A percentile compares a stretch with the other conserved stretches of the same genome.
These are phyloP conservation scores for Paraphaeosphaeria minitans DNA, from an alignment of 2,329 filamentous ascomycete species.

Conservation along the genomic window DNA sequence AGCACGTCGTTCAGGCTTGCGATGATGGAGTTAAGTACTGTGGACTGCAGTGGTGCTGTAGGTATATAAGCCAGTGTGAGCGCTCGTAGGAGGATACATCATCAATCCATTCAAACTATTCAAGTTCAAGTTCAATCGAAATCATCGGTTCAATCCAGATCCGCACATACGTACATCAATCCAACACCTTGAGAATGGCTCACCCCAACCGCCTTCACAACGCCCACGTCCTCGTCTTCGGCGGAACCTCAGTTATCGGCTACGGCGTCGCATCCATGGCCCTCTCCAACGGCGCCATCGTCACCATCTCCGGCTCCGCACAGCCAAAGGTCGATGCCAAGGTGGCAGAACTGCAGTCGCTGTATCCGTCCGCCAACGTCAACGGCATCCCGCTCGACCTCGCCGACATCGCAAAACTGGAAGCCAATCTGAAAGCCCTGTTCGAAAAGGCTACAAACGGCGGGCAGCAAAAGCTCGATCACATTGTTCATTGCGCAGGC, in stretches of 20 bases:
- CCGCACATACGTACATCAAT: not conserved
- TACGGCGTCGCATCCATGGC: conserved; percentile 63
- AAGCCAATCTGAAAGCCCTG: conserved; percentile 31
- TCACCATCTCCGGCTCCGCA: conserved; percentile 65
- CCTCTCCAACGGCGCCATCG: conserved; percentile 59
- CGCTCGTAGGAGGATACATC: not conserved
- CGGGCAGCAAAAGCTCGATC: conserved; percentile 38
- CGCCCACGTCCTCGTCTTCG: conserved; percentile 63
- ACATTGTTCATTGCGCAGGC: conserved; percentile 40
- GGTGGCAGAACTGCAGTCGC: conserved; percentile 51
- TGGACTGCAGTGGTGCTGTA: not conserved
- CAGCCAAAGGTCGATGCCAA: conserved; percentile 57
- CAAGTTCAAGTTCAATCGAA: not conserved
- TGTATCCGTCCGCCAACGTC: conserved; percentile 43
- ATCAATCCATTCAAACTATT: not conserved
- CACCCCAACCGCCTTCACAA: conserved; percentile 55
- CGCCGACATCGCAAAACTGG: conserved; percentile 30
- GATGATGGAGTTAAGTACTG: not conserved
- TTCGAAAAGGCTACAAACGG: conserved; percentile 35
- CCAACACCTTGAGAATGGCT: conserved; percentile 26
- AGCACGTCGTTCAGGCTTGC: not conserved
- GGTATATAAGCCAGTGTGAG: not conserved
- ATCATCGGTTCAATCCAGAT: not conserved
- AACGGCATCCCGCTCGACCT: conserved; percentile 37
- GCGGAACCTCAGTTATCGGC: conserved; percentile 69